These are phyloP conservation scores for Sonneratia alba DNA, from an alignment of 345 rosid species.

Conservation along the genomic window DNA sequence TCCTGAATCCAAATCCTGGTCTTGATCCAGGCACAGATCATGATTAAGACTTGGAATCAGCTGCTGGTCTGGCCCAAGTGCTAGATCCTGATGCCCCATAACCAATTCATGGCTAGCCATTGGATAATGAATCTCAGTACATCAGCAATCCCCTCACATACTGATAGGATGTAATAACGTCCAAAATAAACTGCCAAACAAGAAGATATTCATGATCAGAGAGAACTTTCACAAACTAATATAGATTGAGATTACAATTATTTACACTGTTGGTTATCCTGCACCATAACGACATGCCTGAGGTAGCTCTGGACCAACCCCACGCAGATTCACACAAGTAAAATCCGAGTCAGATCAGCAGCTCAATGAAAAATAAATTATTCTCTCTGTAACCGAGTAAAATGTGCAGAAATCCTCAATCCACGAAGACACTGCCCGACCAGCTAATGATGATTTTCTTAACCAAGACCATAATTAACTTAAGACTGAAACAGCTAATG, in stretches of 20 bases:
- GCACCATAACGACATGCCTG: too few relatives aligned
- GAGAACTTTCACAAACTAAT: not conserved
- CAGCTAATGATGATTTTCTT: not conserved
- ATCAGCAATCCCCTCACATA: not conserved
- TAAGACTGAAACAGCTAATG: not conserved
- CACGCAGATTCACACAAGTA: not conserved
- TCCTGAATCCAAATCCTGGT: slow-evolving; percentile 44
- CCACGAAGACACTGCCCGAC: not conserved
- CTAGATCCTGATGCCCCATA: slow-evolving; percentile 53
- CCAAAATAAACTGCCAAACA: not conserved
- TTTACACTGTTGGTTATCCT: too few relatives aligned
- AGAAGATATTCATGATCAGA: not conserved
- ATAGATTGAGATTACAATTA: not conserved
- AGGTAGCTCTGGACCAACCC: not conserved
- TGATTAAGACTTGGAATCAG: slow-evolving; percentile 58
- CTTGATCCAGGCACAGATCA: not conserved
- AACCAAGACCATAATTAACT: not conserved
- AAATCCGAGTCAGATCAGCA: not conserved
- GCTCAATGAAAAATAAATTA: not conserved
- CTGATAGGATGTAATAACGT: not conserved
- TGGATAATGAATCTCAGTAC: slow-evolving; percentile 4
- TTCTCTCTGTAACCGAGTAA: not conserved
- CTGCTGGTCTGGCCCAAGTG: slow-evolving; percentile 53
- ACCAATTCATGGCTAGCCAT: slow-evolving; percentile 84
- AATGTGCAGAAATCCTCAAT: not conserved